A percentile compares a stretch with the other conserved stretches of the same genome.
phyloP scores from a whole-genome alignment of 1,139 yeast species.

The Williopsis jadinii region DNA sequence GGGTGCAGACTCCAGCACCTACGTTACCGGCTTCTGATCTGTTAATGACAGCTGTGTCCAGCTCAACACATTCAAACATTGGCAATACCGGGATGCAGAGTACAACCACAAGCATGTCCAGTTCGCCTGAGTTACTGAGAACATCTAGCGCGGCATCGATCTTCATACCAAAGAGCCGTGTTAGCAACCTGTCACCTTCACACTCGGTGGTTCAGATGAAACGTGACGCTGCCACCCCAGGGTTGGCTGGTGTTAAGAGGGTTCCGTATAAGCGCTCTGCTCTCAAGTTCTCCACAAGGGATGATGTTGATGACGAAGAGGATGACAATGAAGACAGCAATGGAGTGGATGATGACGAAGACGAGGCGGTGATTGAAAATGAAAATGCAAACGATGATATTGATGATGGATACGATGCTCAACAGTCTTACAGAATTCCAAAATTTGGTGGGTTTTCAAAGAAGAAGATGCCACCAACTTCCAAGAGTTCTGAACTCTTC shows the following conservation, averaged over 20 bases:
- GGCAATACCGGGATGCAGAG: too few species aligned
- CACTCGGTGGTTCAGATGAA: slow-evolving; percentile 9
- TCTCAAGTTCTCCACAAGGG: slow-evolving; percentile 11
- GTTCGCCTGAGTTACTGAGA: not conserved
- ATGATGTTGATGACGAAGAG: slow-evolving; percentile 8
- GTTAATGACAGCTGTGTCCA: not conserved
- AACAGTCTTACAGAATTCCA: slow-evolving; percentile 34
- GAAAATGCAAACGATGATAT: slow-evolving; percentile 8
- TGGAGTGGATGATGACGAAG: slow-evolving; percentile 2
- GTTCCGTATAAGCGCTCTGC: slow-evolving; percentile 9
- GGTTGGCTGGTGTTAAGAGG: slow-evolving; percentile 14
- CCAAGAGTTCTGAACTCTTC: slow-evolving; percentile 43
- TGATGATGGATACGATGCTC: slow-evolving; percentile 20
- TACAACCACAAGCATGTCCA: too few species aligned
- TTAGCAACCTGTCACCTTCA: slow-evolving; percentile 12
- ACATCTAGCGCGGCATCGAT: slow-evolving; percentile 9
- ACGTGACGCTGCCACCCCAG: not conserved
- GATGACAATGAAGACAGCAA: slow-evolving; percentile 3
- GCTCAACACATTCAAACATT: not conserved
- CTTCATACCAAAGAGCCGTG: slow-evolving; percentile 22
- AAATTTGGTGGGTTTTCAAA: slow-evolving; percentile 76
- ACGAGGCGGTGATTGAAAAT: slow-evolving; percentile 3
- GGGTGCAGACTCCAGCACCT: not conserved
- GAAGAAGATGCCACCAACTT: slow-evolving; percentile 36
- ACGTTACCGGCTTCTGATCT: slow-evolving; percentile 5